Evolutionary conservation across 1,284 basidiomycete species (phyloP).

Genomic region (Stereum hirsutum): DNA sequence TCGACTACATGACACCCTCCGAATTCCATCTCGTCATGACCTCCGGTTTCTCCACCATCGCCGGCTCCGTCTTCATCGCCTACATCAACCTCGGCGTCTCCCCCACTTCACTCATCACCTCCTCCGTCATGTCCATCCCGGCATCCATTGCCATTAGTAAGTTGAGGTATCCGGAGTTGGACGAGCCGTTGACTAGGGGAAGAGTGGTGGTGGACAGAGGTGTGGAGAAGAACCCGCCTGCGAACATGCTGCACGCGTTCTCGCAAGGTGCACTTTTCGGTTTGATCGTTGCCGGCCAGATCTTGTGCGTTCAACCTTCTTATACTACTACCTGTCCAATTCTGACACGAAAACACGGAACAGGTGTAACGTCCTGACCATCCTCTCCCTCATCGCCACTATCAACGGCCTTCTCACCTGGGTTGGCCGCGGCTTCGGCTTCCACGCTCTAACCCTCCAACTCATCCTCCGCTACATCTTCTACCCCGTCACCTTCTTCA

Average conservation of each 20-base stretch:
- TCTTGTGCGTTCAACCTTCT: conserved; percentile 43
- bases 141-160: conserved; percentile 90
- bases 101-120: conserved; percentile 77
- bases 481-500: conserved; percentile 82
- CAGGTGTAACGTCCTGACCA: conserved; percentile 60
- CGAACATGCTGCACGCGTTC: conserved; percentile 84
- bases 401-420: conserved; percentile 86
- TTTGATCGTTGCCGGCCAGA: conserved; percentile 78
- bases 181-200: conserved; percentile 82
- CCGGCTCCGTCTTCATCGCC: conserved; percentile 80
- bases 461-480: conserved; percentile 81
- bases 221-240: conserved; percentile 42
- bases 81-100: conserved; percentile 83
- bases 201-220: conserved; percentile 73
- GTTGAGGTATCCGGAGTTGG: conserved; percentile 74
- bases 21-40: conserved; percentile 88
- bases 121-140: conserved; percentile 91
- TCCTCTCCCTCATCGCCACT: conserved; percentile 71
- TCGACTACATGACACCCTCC: conserved; percentile 82
- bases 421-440: conserved; percentile 82
- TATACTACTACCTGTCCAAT: not conserved
- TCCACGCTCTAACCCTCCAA: conserved; percentile 75
- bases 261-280: conserved; percentile 83
- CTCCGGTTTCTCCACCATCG: conserved; percentile 85
- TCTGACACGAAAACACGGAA: conserved; percentile 22